Evolutionary conservation across 495 filamentous ascomycete genomes (phyloP).

Genomic region (Niebla homalea): DNA sequence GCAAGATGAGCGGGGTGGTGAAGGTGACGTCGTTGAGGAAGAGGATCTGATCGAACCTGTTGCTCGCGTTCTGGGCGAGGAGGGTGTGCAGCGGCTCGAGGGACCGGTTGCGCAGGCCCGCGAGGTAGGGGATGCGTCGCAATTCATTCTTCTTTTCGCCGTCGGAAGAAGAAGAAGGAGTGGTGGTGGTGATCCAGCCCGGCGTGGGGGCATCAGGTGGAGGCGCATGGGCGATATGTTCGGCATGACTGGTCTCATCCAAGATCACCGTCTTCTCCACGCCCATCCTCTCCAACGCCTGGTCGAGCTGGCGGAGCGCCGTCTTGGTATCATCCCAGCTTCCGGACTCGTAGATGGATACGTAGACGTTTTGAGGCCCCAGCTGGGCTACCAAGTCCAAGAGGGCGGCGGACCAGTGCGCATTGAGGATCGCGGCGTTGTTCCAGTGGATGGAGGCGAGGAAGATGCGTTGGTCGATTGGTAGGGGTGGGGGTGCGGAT

Average conservation of each 20-base stretch:
- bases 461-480: constrained; percentile 35
- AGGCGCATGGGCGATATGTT: constrained; percentile 29
- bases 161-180: constrained; percentile 12
- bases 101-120: constrained; percentile 46
- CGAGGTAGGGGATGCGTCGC: constrained; percentile 57
- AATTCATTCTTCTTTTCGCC: constrained; percentile 31
- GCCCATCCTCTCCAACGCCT: constrained; percentile 35
- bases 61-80: not conserved
- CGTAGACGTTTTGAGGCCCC: constrained; percentile 53
- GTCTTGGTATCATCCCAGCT: constrained; percentile 59
- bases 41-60: constrained; percentile 51
- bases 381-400: constrained; percentile 40
- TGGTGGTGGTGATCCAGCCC: constrained; percentile 46
- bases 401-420: constrained; percentile 48
- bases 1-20: constrained; percentile 31
- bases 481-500: not conserved
- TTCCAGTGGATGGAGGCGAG: constrained; percentile 62
- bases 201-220: constrained; percentile 17
- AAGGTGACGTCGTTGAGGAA: constrained; percentile 72
- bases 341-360: constrained; percentile 58
- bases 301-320: constrained; percentile 46
- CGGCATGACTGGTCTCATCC: constrained; percentile 38
- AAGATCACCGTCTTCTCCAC: constrained; percentile 42
- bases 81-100: constrained; percentile 31
- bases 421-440: constrained; percentile 47